phyloP scores from a whole-genome alignment of 2,329 filamentous ascomycete genomes.

The Zopfia rhizophila region DNA sequence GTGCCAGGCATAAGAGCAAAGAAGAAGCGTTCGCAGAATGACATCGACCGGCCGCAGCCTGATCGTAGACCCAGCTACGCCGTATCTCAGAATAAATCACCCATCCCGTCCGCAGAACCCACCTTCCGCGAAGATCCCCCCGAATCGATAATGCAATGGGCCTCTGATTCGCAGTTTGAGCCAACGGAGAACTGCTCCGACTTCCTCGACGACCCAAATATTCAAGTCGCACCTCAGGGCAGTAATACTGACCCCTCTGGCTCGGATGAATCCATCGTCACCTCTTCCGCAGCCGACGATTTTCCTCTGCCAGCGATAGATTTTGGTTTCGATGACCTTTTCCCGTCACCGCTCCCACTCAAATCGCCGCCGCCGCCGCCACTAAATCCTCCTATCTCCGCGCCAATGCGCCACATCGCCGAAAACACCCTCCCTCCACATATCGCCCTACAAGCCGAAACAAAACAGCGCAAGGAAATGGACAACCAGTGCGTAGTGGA shows the following conservation, averaged over 20 bases:
- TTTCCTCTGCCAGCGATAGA: neutral
- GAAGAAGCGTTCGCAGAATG: conserved; percentile 2
- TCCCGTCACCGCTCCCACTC: too few species aligned
- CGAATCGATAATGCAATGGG: neutral
- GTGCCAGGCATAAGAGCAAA: conserved; percentile 16
- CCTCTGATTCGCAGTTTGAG: neutral
- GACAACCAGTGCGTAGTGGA: conserved; percentile 21
- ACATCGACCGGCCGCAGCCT: neutral
- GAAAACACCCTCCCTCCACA: too few species aligned
- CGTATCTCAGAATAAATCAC: neutral
- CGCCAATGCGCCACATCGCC: too few species aligned
- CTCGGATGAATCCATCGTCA: neutral
- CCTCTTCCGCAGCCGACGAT: neutral
- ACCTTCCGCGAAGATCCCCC: neutral
- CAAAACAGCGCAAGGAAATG: too few species aligned
- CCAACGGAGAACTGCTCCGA: neutral
- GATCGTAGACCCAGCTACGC: neutral
- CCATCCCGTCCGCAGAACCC: neutral
- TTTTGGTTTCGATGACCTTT: neutral
- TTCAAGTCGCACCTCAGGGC: neutral
- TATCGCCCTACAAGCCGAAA: too few species aligned
- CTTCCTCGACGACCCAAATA: neutral
- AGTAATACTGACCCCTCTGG: neutral
- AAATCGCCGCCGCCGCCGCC: too few species aligned
- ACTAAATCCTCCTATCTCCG: too few species aligned